Evolutionary conservation across 169 alveolate genomes (phyloP), one percentile per base, ranked within the genome.

Genomic region (Cystoisospora suis): DNA sequence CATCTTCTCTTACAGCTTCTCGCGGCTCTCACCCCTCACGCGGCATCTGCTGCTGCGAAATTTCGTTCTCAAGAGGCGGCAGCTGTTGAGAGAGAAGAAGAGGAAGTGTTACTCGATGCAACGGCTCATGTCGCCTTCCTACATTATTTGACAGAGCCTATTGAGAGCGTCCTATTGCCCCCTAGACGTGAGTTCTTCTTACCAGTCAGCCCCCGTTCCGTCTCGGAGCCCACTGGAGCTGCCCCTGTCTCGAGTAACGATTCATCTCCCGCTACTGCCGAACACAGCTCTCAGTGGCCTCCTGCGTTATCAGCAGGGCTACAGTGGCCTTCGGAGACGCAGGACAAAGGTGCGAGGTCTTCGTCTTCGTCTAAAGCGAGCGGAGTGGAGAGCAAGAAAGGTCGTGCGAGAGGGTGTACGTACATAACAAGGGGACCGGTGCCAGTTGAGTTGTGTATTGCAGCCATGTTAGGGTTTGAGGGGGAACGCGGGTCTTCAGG

Each of bases 1-100:
- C 81, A 87, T 40, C 87, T 87, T n/a, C 80, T 83, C 46, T 81
- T 87, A 44, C 91, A 87, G 86, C 87, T 87, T 20, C 75, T 87
- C 34, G 59, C 87, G 23, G 91, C 91, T 27, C 75, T 87, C 72
- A 45, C 58, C 27, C 91, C 91, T 69, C 91, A 72, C 53, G 77
- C 91, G 59, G 36, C 83, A 12, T 46, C 58, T 9, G 15, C 47
- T 23, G 38, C 42, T 3, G 56, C 20, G 58, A 56, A 40, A 56
- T 29, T 40, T 9, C 36, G 20, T 34, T n/a, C 49, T 38, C 34
- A 29, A 29, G 56, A 34, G 32, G 83, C 58, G 53, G 56, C 36
- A 34, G 83, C 49, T 6, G 83, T 40, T 6, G 75, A 61, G 32
- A 70, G 32, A 36, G 91, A 87, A 0, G 58, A 81, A 0, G 91